These are phyloP conservation scores for Euphrasia confusa DNA, from an alignment of 257 asterid species.

Conservation along the genomic window DNA sequence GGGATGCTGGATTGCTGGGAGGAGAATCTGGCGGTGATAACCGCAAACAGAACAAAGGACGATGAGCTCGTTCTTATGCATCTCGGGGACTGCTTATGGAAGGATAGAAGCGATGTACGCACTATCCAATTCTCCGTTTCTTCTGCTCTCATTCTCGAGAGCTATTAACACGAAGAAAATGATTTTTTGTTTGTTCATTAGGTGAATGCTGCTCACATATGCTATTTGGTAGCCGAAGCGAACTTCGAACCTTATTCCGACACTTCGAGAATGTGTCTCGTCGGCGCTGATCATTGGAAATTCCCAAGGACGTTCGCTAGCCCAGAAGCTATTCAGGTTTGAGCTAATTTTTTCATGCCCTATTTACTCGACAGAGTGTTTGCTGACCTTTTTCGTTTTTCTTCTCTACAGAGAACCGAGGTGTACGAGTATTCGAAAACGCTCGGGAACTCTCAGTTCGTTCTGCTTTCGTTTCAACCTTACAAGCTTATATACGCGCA, in stretches of 20 bases:
- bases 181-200: slow-evolving; percentile 22
- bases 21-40: slow-evolving; percentile 89
- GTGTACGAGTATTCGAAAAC: slow-evolving; percentile 85
- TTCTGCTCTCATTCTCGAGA: background rate
- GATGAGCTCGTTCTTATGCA: slow-evolving; percentile 93
- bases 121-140: slow-evolving; percentile 18
- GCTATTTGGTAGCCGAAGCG: slow-evolving; percentile 93
- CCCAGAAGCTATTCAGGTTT: slow-evolving; percentile 98
- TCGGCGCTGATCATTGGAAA: slow-evolving; percentile 95
- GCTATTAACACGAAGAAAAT: slow-evolving; percentile 15
- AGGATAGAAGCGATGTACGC: slow-evolving; percentile 89
- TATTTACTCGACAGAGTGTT: too few species aligned
- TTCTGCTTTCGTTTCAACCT: slow-evolving; percentile 90
- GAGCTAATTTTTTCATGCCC: too few species aligned
- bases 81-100: slow-evolving; percentile 97
- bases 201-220: slow-evolving; percentile 92
- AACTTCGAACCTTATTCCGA: slow-evolving; percentile 83
- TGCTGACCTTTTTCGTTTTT: slow-evolving; percentile 23
- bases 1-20: slow-evolving; percentile 96
- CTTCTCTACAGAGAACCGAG: slow-evolving; percentile 98
- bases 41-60: slow-evolving; percentile 93
- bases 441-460: slow-evolving; percentile 89
- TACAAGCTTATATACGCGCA: slow-evolving; percentile 85
- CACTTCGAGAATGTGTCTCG: slow-evolving; percentile 86
- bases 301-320: slow-evolving; percentile 88